A percentile compares a stretch with the other conserved stretches of the same genome.
phyloP scores from a whole-genome alignment of 306 rosid species.

The Citrullus amarus region DNA sequence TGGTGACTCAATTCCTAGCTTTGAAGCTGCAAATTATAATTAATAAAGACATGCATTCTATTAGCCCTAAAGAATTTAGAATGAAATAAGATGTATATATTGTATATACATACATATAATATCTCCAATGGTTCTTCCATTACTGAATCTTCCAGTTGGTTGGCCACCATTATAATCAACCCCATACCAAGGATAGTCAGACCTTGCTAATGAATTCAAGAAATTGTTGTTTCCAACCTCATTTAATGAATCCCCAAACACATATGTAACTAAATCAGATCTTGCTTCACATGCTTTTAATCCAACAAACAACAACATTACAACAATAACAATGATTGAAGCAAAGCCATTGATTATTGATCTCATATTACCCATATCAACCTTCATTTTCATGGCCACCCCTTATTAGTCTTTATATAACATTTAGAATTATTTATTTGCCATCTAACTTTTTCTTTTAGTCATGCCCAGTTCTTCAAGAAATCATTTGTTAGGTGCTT shows the following conservation, averaged over 20 bases:
- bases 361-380: background rate
- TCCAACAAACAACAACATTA: background rate
- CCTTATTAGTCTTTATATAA: no score
- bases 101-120: slow-evolving; percentile 30
- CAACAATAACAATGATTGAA: background rate
- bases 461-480: background rate
- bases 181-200: slow-evolving; percentile 80
- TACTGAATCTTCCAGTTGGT: slow-evolving; percentile 75
- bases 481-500: background rate
- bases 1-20: slow-evolving; percentile 60
- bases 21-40: slow-evolving; percentile 32
- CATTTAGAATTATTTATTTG: no score
- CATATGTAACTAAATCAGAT: slow-evolving; percentile 35
- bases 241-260: slow-evolving; percentile 73
- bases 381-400: no score
- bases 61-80: no score
- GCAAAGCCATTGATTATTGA: background rate
- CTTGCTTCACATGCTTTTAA: background rate
- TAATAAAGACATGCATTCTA: background rate
- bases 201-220: slow-evolving; percentile 56
- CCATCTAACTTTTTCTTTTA: background rate
- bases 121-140: slow-evolving; percentile 89
- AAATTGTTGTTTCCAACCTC: slow-evolving; percentile 85
- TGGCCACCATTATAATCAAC: slow-evolving; percentile 58
- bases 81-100: no score